Evolutionary conservation across 352 stramenopile genomes (phyloP), one percentile per base, ranked within the genome.

Genomic region (Pythium brachiatum): DNA sequence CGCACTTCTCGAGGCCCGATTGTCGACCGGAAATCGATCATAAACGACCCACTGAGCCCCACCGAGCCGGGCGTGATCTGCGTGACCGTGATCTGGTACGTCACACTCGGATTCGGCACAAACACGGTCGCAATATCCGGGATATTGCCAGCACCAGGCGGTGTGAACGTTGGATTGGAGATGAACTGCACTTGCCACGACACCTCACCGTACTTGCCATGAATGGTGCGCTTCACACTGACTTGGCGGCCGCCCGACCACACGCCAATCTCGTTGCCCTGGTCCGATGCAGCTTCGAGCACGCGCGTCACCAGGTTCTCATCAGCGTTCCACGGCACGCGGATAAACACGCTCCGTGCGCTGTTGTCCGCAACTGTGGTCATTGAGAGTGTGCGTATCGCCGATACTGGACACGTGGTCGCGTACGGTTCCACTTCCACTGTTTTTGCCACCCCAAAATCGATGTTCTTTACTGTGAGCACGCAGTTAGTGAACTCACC

Each of bases 151-250:
- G 95, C 85, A 5, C 96, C 96, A 12, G 93, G 88, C 15, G 96
- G 96, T 25, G 81, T 97, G 44, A 88, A 83, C 7, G 66, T 74
- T 16, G 85, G 80, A 63, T 99, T 99, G 21, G 93, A 82, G 16
- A 97, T 97, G 64, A 99, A 99, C 2, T 76, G 95, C 9, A 99
- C 75, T 18, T 75, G 72, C 92, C 94, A 99, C 57, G 97, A 92
- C 53, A 97, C 90, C 44, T 95, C 88, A 3, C 96, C 96, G 62
- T 98, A 98, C 65, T 98, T 97, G 38, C 94, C 94, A 31, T 97
- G 81, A 32, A 98, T 90, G 27, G 75, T 92, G 38, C 90, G 77
- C n/a, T 76, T 69, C 9, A 98, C 93, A 27, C 78, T 81, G 15
- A 98, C 94, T 15, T 81, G 76, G 47, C 89, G 81, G n/a, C 73